Evolutionary conservation across 331 rosid genomes (phyloP), one percentile per base, ranked within the genome.

Genomic region (Spiraea crenata): DNA sequence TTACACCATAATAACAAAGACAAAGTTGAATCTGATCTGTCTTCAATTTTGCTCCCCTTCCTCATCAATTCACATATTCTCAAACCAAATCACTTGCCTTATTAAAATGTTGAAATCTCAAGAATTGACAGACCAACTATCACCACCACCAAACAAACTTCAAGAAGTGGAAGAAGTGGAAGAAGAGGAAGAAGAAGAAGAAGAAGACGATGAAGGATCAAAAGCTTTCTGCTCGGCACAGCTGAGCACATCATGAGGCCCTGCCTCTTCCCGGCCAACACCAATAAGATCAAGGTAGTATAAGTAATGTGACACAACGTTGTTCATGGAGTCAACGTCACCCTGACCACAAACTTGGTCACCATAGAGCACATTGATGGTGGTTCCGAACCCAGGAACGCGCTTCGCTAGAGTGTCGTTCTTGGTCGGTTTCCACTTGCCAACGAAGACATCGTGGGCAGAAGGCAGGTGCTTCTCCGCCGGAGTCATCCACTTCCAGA

Each of bases 401-500:
- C 88, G 61, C 49, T 84, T 84, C 40, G 86, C 60, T 55, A 81
- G 63, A 7, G 88, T 84, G 82, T 84, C 88, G n/a, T 84, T 84
- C 84, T 84, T 84, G 50, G 86, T 81, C 1, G 88, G 88, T 73
- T 84, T 84, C 88, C 88, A 84, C 49, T 81, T 84, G 6, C 88
- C 88, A 44, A 84, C 86, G n/a, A 84, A 81, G 31, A 13, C 88
- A 41, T 84, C 88, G 38, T 84, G 88, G 15, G 84, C 88, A 11
- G 88, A 81, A 20, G 88, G 88, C 50, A 63, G 73, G 44, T 70
- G 57, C 82, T 84, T 84, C 84, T 84, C 81, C 16, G 6, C 71
- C 15, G 88, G 88, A 4, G 84, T 84, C 85, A 84, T 84, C 88
- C 88, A 84, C 77, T 68, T 84, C 88, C 88, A 84, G 7, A 84